phyloP scores from a whole-genome alignment of 371 early-diverging fungal species.

The Gilbertella persicaria region DNA sequence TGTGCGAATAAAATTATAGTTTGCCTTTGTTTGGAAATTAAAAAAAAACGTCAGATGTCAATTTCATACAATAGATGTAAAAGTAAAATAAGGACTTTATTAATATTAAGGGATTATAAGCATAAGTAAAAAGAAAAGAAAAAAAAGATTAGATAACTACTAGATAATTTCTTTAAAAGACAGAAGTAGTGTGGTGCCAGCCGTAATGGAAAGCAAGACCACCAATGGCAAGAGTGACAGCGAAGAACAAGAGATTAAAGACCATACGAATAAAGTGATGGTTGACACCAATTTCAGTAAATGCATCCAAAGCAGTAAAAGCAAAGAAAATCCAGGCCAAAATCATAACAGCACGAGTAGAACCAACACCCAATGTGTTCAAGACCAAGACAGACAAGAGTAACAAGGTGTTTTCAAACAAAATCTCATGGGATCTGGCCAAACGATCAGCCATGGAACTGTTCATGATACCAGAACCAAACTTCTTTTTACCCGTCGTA shows the following conservation, averaged over 20 bases:
- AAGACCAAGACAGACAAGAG: constrained; percentile 33
- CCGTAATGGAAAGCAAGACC: constrained; percentile 25
- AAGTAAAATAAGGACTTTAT: too few species aligned
- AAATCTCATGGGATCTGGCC: constrained; percentile 27
- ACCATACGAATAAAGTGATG: constrained; percentile 19
- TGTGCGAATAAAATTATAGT: too few species aligned
- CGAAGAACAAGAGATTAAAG: constrained; percentile 21
- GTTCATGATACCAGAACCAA: constrained; percentile 2
- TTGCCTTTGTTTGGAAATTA: too few species aligned
- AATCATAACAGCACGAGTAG: constrained; percentile 31
- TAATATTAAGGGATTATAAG: too few species aligned
- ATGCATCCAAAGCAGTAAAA: constrained; percentile 17
- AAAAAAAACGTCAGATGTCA: too few species aligned
- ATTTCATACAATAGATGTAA: too few species aligned
- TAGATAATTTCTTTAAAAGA: background rate
- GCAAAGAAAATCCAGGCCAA: constrained; percentile 35
- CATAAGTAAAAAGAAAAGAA: too few species aligned
- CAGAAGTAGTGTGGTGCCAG: constrained; percentile 8
- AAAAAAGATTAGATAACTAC: too few species aligned
- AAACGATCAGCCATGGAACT: constrained; percentile 11
- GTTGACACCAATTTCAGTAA: constrained; percentile 14
- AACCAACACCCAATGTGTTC: constrained; percentile 31
- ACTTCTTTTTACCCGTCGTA: constrained; percentile 1
- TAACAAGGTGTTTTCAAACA: constrained; percentile 39
- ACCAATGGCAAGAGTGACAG: constrained; percentile 29